Percentiles rank a stretch among this genome's conserved stretches.
Evolutionary conservation across 2,329 filamentous ascomycete species (phyloP).

Genomic region (Hymenoscyphus salicellus): DNA sequence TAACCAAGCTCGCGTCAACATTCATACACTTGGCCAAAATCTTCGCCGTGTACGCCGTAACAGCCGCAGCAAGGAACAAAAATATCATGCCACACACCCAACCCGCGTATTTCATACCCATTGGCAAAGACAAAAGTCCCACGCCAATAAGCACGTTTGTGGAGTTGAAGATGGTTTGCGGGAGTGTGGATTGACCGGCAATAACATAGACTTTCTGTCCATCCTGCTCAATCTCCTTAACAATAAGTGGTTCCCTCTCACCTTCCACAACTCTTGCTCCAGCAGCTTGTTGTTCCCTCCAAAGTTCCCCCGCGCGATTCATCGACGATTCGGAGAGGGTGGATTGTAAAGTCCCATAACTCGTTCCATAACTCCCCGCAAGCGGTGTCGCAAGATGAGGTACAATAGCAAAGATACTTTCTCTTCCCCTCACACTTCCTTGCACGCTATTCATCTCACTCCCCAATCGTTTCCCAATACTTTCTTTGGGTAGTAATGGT

Average conservation of each 20-base stretch:
- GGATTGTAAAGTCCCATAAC: conserved; percentile 52
- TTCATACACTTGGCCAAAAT: conserved; percentile 86
- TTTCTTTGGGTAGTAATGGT: conserved; percentile 42
- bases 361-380: conserved; percentile 66
- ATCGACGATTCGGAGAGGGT: conserved; percentile 43
- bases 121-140: conserved; percentile 80
- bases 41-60: conserved; percentile 82
- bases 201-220: conserved; percentile 81
- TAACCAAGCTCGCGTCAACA: conserved; percentile 79
- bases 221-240: conserved; percentile 85
- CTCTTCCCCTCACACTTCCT: conserved; percentile 38
- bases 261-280: conserved; percentile 49
- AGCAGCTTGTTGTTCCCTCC: conserved; percentile 47
- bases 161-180: conserved; percentile 94
- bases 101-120: conserved; percentile 82
- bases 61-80: conserved; percentile 67
- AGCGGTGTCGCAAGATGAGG: conserved; percentile 65
- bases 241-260: conserved; percentile 72
- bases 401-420: conserved; percentile 56
- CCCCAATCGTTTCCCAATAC: conserved; percentile 20
- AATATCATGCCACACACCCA: conserved; percentile 81
- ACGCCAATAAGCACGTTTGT: conserved; percentile 80
- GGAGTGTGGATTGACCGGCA: conserved; percentile 89
- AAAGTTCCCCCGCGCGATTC: conserved; percentile 49
- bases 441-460: conserved; percentile 27